Evolutionary conservation across 257 asterid species (phyloP).

Genomic region (Ajuga chamaepitys): DNA sequence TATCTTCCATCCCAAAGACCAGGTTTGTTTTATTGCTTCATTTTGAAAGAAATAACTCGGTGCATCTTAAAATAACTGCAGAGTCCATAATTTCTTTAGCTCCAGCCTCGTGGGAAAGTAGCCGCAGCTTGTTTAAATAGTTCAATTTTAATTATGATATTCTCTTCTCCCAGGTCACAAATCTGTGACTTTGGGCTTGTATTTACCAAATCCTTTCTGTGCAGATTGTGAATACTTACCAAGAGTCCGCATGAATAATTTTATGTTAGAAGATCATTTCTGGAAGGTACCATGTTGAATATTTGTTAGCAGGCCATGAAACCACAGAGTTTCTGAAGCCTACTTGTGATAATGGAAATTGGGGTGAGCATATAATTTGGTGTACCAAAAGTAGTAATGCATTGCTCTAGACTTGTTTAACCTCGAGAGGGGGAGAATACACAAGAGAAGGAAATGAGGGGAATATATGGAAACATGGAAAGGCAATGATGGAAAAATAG

Average conservation of each 20-base stretch:
- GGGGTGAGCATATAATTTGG: constrained; percentile 34
- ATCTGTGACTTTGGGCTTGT: constrained; percentile 35
- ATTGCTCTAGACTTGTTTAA: too few relatives aligned
- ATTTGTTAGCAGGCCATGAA: constrained; percentile 24
- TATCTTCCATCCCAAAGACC: constrained; percentile 3
- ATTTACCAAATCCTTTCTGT: constrained; percentile 52
- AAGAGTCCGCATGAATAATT: constrained; percentile 38
- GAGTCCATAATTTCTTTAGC: constrained; percentile 7
- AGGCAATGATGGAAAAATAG: too few relatives aligned
- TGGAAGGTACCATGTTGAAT: constrained; percentile 33
- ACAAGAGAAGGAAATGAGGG: too few relatives aligned
- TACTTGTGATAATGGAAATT: constrained; percentile 21
- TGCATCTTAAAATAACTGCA: neutral
- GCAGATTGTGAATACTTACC: constrained; percentile 54
- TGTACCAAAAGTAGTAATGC: neutral
- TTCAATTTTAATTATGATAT: neutral
- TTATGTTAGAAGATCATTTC: constrained; percentile 30
- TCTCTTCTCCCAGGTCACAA: constrained; percentile 28
- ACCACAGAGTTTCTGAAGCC: constrained; percentile 28
- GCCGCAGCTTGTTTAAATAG: neutral
- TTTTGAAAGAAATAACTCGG: constrained; percentile 1
- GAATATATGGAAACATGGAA: too few relatives aligned
- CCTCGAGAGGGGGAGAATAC: too few relatives aligned
- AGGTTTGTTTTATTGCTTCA: constrained; percentile 20
- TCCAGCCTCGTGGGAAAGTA: neutral